These are phyloP conservation scores for Saprolegnia diclina DNA, from an alignment of 352 stramenopile species.

Conservation along the genomic window DNA sequence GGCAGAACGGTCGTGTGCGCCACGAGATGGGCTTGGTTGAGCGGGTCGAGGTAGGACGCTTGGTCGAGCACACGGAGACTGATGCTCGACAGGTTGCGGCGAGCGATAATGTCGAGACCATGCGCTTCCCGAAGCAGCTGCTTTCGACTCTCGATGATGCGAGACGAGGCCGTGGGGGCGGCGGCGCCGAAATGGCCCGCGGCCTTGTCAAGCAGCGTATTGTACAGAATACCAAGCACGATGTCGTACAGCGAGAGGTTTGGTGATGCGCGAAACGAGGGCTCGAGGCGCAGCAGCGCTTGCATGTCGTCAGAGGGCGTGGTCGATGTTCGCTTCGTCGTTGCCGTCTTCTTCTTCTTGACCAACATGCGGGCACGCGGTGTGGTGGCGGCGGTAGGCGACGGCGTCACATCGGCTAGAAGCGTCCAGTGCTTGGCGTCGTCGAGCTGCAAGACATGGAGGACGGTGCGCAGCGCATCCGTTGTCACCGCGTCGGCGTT, in stretches of 20 bases:
- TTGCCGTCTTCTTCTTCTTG: conserved; percentile 24
- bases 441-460: conserved; percentile 4
- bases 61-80: conserved; percentile 57
- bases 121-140: background rate
- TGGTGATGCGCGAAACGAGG: background rate
- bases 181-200: background rate
- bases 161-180: background rate
- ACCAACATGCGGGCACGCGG: background rate
- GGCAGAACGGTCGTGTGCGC: conserved; percentile 33
- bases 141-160: background rate
- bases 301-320: background rate
- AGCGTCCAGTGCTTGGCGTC: background rate
- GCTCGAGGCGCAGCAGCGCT: conserved; percentile 12
- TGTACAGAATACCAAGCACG: conserved; percentile 18
- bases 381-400: background rate
- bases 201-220: conserved; percentile 9
- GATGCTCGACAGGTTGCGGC: background rate
- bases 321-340: background rate
- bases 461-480: background rate
- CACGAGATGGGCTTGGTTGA: conserved; percentile 49
- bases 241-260: conserved; percentile 11
- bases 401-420: background rate
- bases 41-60: conserved; percentile 45
- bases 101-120: conserved; percentile 6
- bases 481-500: conserved; percentile 13